Evolutionary conservation across 2,329 filamentous ascomycete species (phyloP), one percentile per base, ranked within the genome.

Genomic region (Falciphora oryzae): DNA sequence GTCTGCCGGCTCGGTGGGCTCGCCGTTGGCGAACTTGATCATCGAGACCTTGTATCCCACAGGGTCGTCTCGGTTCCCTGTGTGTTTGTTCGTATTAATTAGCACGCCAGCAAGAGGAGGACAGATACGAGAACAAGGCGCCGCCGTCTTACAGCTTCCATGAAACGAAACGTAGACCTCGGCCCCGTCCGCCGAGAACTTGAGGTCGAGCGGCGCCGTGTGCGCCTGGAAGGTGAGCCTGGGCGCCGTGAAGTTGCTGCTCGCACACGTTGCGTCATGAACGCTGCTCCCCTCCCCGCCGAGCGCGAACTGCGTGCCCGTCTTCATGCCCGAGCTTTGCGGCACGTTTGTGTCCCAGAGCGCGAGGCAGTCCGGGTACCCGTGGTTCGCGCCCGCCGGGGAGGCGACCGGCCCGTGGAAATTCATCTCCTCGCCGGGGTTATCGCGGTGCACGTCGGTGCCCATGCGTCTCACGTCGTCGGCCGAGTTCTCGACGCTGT

Each of bases 391-490:
- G 27, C 72, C 64, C 14, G 69, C 71, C 0, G 68, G 77, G 0
- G 68, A 68, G 66, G 74, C 70, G 50, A 90, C 78, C 62, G 92
- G 81, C 2, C 89, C 88, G 68, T 89, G 85, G 72, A 83, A 90
- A 73, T 92, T 91, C 73, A 92, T 74, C 73, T 91, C 87, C 71
- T 92, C 89, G 27, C 85, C 89, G 0, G 89, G 89, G 70, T 91
- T 91, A 67, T 88, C 78, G 68, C 85, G 76, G 69, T 89, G 86
- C 59, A 90, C 81, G 68, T 89, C 85, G 14, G 76, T 69, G 10
- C 81, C 82, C 29, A 77, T 70, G 31, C 88, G 80, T 35, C 75
- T 71, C 58, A 90, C 76, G 29, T 89, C 73, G 72, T 70, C 68
- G 28, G 66, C 65, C 60, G 65, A 64, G 64, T 70, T 70, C 57